Evolutionary conservation across 2,329 filamentous ascomycete genomes (phyloP), one percentile per base, ranked within the genome.

Genomic region (Aspergillus floridensis): DNA sequence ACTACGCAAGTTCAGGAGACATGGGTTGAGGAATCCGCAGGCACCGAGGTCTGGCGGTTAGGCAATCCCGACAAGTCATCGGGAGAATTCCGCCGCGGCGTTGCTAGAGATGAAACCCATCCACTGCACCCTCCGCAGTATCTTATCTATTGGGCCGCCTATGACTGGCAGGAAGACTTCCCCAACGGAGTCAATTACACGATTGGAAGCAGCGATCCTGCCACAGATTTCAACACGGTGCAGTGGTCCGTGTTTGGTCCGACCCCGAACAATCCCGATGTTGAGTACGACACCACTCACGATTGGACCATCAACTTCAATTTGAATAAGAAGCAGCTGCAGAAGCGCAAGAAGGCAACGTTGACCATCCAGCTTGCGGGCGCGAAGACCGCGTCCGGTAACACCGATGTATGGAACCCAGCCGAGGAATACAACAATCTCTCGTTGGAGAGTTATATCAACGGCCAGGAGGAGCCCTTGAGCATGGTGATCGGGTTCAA

Each of bases 211-310:
- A 81, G 80, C 60, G 71, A 83, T 26, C 76, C 76, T 19, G 73
- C 72, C 0, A 69, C 73, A 11, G 83, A 86, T 65, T 76, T 86
- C 60, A 88, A 88, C 71, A 87, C 87, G 57, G 82, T 88, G 4
- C 86, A 88, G 68, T 88, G 86, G 86, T 83, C 81, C 58, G 84
- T 86, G 8, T 88, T 86, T 65, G 85, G 85, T 75, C 70, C 67
- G 5, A 70, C 67, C 0, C 63, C 68, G 4, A 65, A 65, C 16
- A 78, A 78, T 62, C 72, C 74, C 22, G 72, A 80, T 54, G 78
- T 85, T 26, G 69, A 72, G 59, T 69, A 65, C 26, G 53, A 68
- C n/a, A 70, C 68, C 5, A 70, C 69, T 0, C 85, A 85, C 68
- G 85, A 86, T 70, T 87, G 84, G 85, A 87, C 81, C 0, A 75